Evolutionary conservation across 1,284 basidiomycete species (phyloP).

Genomic region (Pascua sp.): DNA sequence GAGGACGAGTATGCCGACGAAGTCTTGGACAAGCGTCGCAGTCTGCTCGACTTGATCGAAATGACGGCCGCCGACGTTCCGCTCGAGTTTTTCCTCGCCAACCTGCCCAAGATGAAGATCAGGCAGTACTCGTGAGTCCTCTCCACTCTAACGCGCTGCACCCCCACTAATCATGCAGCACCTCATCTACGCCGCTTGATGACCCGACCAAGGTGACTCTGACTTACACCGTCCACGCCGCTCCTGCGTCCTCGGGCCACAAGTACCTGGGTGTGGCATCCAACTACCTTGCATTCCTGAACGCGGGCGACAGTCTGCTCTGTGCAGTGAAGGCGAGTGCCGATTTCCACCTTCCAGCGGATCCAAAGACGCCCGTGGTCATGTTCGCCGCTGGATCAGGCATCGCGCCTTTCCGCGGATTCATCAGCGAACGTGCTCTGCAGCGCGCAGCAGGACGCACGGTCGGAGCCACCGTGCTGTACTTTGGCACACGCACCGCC

Average conservation of each 20-base stretch:
- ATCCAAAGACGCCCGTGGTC: slow-evolving; percentile 53
- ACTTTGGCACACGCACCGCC: slow-evolving; percentile 54
- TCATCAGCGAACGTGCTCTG: slow-evolving; percentile 57
- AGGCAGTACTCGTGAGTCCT: slow-evolving; percentile 13
- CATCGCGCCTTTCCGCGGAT: slow-evolving; percentile 57
- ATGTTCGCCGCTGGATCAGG: slow-evolving; percentile 57
- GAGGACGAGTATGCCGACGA: slow-evolving; percentile 15
- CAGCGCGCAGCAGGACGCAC: slow-evolving; percentile 54
- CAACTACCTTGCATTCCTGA: slow-evolving; percentile 53
- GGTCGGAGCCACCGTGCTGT: slow-evolving; percentile 53
- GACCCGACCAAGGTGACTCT: slow-evolving; percentile 53
- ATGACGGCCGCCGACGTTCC: slow-evolving; percentile 48
- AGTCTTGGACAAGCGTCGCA: slow-evolving; percentile 48
- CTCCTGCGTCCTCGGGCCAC: slow-evolving; percentile 40
- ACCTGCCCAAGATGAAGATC: slow-evolving; percentile 23
- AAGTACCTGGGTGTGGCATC: slow-evolving; percentile 55
- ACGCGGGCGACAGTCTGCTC: slow-evolving; percentile 53
- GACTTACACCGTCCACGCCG: slow-evolving; percentile 54
- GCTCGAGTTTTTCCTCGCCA: slow-evolving; percentile 16
- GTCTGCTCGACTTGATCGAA: slow-evolving; percentile 52
- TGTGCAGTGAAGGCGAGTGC: slow-evolving; percentile 53
- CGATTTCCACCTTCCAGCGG: slow-evolving; percentile 55
- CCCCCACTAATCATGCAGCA: slow-evolving; percentile 46
- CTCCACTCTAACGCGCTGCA: neutral
- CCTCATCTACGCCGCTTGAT: slow-evolving; percentile 57